Percentiles rank a stretch among this genome's conserved stretches.
Evolutionary conservation across 2,329 filamentous ascomycete species (phyloP).

Genomic region (Macrophomina tecta): DNA sequence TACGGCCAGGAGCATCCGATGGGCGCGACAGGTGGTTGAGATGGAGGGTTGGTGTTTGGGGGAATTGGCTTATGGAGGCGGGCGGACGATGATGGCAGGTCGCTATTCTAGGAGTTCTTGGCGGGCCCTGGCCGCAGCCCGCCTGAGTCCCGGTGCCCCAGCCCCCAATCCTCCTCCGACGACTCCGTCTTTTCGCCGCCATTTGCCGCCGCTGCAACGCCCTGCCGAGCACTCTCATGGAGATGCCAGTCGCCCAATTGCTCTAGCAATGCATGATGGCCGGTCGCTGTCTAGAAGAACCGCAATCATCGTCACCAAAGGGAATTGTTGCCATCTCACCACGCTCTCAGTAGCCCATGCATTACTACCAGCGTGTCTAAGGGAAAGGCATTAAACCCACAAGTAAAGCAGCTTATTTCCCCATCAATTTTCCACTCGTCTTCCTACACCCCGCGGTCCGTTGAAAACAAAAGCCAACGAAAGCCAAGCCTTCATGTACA

Average conservation of each 20-base stretch:
- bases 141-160: constrained; percentile 8
- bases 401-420: no score
- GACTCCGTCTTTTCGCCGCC: not conserved
- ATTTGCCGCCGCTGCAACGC: not conserved
- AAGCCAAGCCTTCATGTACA: no score
- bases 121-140: constrained; percentile 9
- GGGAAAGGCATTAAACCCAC: no score
- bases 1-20: constrained; percentile 17
- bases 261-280: not conserved
- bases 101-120: constrained; percentile 25
- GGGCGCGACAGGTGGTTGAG: not conserved
- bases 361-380: no score
- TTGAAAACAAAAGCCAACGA: no score
- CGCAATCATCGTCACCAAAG: not conserved
- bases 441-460: not conserved
- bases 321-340: not conserved
- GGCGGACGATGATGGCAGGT: constrained; percentile 16
- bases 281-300: no score
- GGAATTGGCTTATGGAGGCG: constrained; percentile 16
- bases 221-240: not conserved
- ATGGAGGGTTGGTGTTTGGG: not conserved
- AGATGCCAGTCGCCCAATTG: not conserved
- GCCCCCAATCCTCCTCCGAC: not conserved
- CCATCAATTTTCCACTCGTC: not conserved
- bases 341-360: not conserved